These are phyloP conservation scores for Purpureocillium takamizusanense DNA, from an alignment of 2,329 filamentous ascomycete species.

Conservation along the genomic window DNA sequence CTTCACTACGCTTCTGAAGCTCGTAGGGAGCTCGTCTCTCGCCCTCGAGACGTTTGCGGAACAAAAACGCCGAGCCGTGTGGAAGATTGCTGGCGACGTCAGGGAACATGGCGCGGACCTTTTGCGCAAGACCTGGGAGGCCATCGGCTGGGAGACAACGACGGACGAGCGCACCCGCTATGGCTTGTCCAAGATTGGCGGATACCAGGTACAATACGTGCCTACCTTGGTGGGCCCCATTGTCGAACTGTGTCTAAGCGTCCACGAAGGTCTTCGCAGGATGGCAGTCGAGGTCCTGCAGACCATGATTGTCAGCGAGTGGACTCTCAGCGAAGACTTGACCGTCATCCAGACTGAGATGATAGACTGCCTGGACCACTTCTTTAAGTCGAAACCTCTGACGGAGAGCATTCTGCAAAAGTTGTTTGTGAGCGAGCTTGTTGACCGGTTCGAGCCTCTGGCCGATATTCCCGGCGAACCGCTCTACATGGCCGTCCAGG, in stretches of 20 bases:
- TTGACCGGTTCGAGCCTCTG: constrained; percentile 69
- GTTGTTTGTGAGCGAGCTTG: constrained; percentile 78
- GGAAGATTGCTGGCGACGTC: constrained; percentile 98
- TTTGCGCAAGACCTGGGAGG: constrained; percentile 79
- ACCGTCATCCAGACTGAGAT: constrained; percentile 90
- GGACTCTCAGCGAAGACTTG: constrained; percentile 89
- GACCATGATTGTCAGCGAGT: constrained; percentile 98
- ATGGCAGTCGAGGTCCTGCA: constrained; percentile 91
- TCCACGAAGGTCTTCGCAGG: constrained; percentile 80
- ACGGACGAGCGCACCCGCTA: constrained; percentile 71
- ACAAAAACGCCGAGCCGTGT: constrained; percentile 90
- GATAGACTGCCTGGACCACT: constrained; percentile 82
- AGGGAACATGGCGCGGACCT: constrained; percentile 84
- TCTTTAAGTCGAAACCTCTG: constrained; percentile 83
- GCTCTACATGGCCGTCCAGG: constrained; percentile 66
- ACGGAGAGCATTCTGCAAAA: constrained; percentile 89
- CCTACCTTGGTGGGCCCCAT: constrained; percentile 85
- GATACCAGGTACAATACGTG: constrained; percentile 97
- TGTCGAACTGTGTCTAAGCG: constrained; percentile 87
- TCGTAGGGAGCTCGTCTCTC: constrained; percentile 80
- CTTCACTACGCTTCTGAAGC: constrained; percentile 79
- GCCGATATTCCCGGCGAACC: constrained; percentile 58
- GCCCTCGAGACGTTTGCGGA: constrained; percentile 94
- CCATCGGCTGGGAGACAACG: constrained; percentile 91
- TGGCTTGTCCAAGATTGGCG: constrained; percentile 75